A percentile compares a stretch with the other conserved stretches of the same genome.
Evolutionary conservation across 306 rosid genomes (phyloP).

Genomic region (Castanopsis chinensis): DNA sequence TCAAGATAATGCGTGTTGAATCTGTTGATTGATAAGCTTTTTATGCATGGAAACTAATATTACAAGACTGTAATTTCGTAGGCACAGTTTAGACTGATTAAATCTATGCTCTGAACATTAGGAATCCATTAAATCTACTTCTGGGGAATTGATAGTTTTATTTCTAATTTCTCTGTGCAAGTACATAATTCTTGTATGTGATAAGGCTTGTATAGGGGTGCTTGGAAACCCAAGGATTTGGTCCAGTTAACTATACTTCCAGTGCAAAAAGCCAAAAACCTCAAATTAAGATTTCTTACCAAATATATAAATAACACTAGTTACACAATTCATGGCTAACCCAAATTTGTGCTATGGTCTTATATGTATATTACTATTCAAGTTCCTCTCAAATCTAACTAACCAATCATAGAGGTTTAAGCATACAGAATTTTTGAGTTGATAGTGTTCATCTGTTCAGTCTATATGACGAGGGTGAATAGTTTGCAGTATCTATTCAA

Average conservation of each 20-base stretch:
- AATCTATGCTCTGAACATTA: constrained; percentile 7
- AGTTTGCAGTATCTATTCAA: neutral
- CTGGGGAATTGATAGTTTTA: neutral
- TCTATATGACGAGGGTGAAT: neutral
- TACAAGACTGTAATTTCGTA: neutral
- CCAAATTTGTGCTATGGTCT: too few relatives aligned
- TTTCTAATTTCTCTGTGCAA: neutral
- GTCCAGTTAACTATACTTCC: neutral
- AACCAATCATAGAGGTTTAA: neutral
- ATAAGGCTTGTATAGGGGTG: neutral
- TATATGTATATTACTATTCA: neutral
- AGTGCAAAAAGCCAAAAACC: neutral
- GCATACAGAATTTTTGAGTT: neutral
- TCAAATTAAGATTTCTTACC: neutral
- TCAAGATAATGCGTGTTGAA: constrained; percentile 13
- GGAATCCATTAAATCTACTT: constrained; percentile 25
- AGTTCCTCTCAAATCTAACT: neutral
- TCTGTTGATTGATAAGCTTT: neutral
- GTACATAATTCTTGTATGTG: neutral
- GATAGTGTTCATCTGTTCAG: neutral
- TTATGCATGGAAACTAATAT: neutral
- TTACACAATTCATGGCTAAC: too few relatives aligned
- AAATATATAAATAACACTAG: too few relatives aligned
- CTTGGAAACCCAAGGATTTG: neutral
- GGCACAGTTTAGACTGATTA: neutral